Base-by-base conservation (phyloP, 2,329 filamentous ascomycete genomes). In the Diatrype stigma region DNA sequence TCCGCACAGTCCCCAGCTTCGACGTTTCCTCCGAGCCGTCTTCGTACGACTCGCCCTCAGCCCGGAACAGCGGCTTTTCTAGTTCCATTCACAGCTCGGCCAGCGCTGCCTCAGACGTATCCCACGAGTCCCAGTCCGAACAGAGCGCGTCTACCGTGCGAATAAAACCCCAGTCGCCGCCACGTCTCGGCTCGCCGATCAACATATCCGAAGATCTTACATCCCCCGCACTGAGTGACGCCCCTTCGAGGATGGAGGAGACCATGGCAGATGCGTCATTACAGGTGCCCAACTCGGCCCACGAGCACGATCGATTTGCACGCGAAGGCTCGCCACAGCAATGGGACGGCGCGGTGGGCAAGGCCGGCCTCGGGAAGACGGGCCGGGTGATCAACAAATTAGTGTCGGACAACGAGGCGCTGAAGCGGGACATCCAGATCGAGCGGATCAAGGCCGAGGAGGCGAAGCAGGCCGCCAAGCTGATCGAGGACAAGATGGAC, bases 301-400 rank as follows among this genome's bases (percentile, higher is more conserved):
- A 66, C 42, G 66, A 55, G 42, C 63, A 63, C 12, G 63, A 66
- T 8, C 59, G 46, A 42, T 54, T 51, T 48, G 50, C 62, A 22
- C 71, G 71, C 11, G 60, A 67, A n/a, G n/a, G n/a, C n/a, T 58
- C 55, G 16, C 62, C 64, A 3, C 54, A 65, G 51, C 49, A 73
- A 65, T 86, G 84, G 81, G 85, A 86, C 62, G 82, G 83, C 28
- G 84, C 84, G 3, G 79, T 88, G 44, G 85, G 85, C 58, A 85
- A 86, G 63, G 85, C 85, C 7, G 84, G 82, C 2, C 71, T 87
- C 2, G 87, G 87, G 42, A 90, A 90, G 73, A 89, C 85, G 10
- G 87, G 87, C 8, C 78, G 86, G 32, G 87, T 90, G 48, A 93
- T 94, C 67, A 90, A 94, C 70, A 83, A 84, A 63, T 79, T 94